phyloP scores from a whole-genome alignment of 805 yeast genomes.

The Ogataea corticis region DNA sequence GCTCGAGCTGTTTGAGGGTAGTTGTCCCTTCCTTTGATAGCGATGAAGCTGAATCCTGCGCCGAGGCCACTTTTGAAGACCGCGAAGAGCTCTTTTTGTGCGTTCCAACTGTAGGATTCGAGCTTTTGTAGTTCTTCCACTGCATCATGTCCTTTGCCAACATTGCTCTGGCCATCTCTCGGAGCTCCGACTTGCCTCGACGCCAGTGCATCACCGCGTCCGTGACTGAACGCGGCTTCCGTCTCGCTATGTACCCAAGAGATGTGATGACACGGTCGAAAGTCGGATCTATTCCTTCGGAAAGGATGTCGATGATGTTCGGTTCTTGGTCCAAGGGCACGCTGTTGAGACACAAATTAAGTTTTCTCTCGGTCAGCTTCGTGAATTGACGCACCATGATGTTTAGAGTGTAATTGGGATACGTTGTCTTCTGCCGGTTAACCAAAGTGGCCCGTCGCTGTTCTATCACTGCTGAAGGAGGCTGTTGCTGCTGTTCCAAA shows the following conservation, averaged over 20 bases:
- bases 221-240: conserved; percentile 91
- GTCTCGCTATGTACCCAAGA: conserved; percentile 84
- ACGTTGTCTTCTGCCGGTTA: conserved; percentile 54
- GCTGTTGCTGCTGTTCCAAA: conserved; percentile 12
- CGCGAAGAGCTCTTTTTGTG: conserved; percentile 30
- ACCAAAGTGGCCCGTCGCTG: conserved; percentile 54
- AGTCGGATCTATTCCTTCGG: conserved; percentile 81
- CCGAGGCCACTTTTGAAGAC: conserved; percentile 16
- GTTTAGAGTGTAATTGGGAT: conserved; percentile 82
- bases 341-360: conserved; percentile 66
- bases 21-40: conserved; percentile 12
- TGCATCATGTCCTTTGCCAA: conserved; percentile 41
- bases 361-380: conserved; percentile 85
- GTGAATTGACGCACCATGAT: conserved; percentile 95
- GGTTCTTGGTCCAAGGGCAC: conserved; percentile 72
- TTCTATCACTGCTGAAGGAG: conserved; percentile 14
- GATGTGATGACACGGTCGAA: conserved; percentile 87
- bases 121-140: conserved; percentile 24
- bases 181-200: conserved; percentile 85
- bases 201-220: conserved; percentile 99
- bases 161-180: conserved; percentile 59
- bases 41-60: conserved; percentile 7
- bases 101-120: conserved; percentile 1
- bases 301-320: conserved; percentile 71
- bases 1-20: conserved; percentile 23